These are phyloP conservation scores for Penicillium rolfsii DNA, from an alignment of 2,329 filamentous ascomycete species.

Conservation along the genomic window DNA sequence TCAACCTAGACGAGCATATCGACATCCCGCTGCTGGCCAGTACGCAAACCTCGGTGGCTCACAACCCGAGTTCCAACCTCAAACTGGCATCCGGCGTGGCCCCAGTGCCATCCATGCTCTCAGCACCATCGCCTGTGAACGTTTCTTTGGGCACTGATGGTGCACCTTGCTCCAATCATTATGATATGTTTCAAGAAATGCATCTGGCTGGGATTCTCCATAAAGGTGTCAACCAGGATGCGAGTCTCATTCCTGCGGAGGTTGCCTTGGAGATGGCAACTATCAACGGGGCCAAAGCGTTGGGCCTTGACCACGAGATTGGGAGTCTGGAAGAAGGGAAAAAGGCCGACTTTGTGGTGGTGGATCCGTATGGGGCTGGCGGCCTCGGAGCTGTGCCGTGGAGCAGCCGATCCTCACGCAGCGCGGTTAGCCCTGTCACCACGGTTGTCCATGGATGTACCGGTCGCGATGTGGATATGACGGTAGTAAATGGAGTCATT, in stretches of 20 bases:
- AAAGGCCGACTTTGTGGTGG: conserved; percentile 29
- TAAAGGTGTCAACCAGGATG: conserved; percentile 45
- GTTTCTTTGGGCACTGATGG: conserved; percentile 55
- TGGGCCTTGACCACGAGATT: conserved; percentile 46
- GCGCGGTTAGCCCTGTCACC: conserved; percentile 36
- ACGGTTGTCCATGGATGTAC: conserved; percentile 47
- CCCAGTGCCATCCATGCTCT: conserved; percentile 48
- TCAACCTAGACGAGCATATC: conserved; percentile 47
- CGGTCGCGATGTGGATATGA: conserved; percentile 47
- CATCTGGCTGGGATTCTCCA: conserved; percentile 53
- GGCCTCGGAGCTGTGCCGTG: conserved; percentile 40
- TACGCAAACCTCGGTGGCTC: conserved; percentile 49
- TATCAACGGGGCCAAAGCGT: conserved; percentile 51
- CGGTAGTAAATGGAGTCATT: conserved; percentile 47
- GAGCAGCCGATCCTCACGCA: conserved; percentile 24
- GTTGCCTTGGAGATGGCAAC: conserved; percentile 55
- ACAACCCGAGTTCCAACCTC: conserved; percentile 54
- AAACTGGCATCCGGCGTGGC: conserved; percentile 56
- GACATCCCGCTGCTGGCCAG: conserved; percentile 45
- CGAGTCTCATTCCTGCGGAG: conserved; percentile 47
- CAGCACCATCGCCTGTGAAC: conserved; percentile 38
- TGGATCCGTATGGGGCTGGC: conserved; percentile 35
- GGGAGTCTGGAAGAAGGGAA: conserved; percentile 42
- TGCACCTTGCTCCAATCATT: conserved; percentile 54
- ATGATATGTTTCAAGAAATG: conserved; percentile 56